Base-by-base conservation (phyloP, 208 protist species). In the Vickermania spadyakhi region DNA sequence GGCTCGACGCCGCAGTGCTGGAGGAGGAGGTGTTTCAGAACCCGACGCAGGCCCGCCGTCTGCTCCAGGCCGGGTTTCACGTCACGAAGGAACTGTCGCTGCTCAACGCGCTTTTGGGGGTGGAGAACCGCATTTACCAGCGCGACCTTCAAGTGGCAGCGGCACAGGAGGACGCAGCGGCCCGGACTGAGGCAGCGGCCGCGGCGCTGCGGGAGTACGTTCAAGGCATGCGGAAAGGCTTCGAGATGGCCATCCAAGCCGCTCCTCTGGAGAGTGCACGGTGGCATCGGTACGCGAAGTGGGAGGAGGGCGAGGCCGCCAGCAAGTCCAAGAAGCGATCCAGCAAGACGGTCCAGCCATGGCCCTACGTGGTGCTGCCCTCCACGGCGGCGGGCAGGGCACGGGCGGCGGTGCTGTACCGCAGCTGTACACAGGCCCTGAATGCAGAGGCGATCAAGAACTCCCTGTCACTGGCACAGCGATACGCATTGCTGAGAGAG, bases 221-320 rank as follows among this genome's bases (percentile, higher is more conserved):
- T 3, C 14, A 70, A 42, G 53, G 63, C 63, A 59, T 71, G 74
- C 59, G 72, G 25, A 26, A 36, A 21, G 59, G 70, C 18, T 89
- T 78, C 59, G 73, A 88, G 49, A 81, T 66, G 2, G 79, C 78
- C 22, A 78, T 94, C 56, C 70, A 81, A 55, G 68, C 77, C 7
- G 79, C 79, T 60, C 81, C 84, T 7, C 65, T 78, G 25, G 67
- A 88, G 31, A 75, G 72, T 53, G 56, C 71, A 28, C 74, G 71
- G 52, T 91, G 88, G 82, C 64, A 84, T n/a, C 66, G 61, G 7
- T 90, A 83, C 63, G 88, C 88, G 49, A 76, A 76, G 61, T 62
- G 89, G 64, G 88, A 91, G 72, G 88, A 94, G 60, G 49, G 36
- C 11, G 36, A 45, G 11, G 18, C 36, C 36, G 18, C 11, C 36